phyloP scores from a whole-genome alignment of 2,329 filamentous ascomycete genomes.

The Seiridium cupressi region DNA sequence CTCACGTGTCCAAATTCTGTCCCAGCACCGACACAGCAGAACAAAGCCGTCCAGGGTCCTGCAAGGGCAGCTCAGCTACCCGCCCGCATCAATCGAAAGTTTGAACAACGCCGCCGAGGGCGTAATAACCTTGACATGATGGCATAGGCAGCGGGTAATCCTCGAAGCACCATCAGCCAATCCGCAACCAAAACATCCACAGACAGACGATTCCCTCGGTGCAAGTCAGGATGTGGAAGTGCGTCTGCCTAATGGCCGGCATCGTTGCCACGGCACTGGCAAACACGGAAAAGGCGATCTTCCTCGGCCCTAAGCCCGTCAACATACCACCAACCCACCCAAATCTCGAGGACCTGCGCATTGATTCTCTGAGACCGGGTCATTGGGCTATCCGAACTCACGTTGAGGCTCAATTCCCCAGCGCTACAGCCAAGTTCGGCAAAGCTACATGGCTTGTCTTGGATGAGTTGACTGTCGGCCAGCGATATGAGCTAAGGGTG shows the following conservation, averaged over 20 bases:
- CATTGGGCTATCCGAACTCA: slow-evolving; percentile 57
- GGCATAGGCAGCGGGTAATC: background rate
- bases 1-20: background rate
- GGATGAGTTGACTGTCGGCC: slow-evolving; percentile 63
- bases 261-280: slow-evolving; percentile 40
- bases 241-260: background rate
- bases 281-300: slow-evolving; percentile 91
- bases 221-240: background rate
- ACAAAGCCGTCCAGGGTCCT: slow-evolving; percentile 1
- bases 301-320: slow-evolving; percentile 65
- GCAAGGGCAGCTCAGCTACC: background rate
- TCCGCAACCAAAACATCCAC: background rate
- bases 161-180: background rate
- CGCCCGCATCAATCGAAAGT: background rate
- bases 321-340: slow-evolving; percentile 54
- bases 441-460: slow-evolving; percentile 77
- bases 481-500: slow-evolving; percentile 85
- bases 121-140: background rate
- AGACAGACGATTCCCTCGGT: no score
- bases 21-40: background rate
- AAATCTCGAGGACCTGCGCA: slow-evolving; percentile 57
- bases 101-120: background rate
- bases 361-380: slow-evolving; percentile 63
- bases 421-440: slow-evolving; percentile 49
- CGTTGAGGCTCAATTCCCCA: slow-evolving; percentile 68